Percentiles rank a stretch among this genome's conserved stretches.
These are phyloP conservation scores for Rhynchospora pubera DNA, from an alignment of 176 grass and related monocot genomes.

Conservation along the genomic window DNA sequence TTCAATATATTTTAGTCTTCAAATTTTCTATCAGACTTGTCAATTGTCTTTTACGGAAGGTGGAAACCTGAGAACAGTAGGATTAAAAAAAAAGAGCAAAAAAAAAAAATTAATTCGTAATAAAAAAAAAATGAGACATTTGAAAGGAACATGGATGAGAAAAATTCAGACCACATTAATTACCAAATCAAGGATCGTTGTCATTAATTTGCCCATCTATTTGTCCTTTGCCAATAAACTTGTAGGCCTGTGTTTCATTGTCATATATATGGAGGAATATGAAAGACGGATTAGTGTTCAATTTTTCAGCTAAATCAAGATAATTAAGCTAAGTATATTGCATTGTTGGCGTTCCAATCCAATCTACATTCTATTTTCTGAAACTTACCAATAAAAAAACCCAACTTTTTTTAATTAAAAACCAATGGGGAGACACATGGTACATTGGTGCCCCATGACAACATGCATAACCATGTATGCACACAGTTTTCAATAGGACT, in stretches of 20 bases:
- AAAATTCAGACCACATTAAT: background rate
- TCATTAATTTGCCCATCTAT: too few species aligned
- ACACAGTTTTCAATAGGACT: background rate
- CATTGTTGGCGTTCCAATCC: constrained; percentile 2
- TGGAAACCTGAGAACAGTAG: background rate
- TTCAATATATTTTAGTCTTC: background rate
- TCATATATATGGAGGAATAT: background rate
- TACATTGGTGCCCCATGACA: background rate
- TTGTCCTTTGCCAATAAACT: background rate
- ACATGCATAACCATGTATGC: background rate
- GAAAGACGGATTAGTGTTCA: background rate
- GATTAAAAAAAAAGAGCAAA: too few species aligned
- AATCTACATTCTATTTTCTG: background rate
- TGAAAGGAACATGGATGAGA: background rate
- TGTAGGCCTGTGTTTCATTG: too few species aligned
- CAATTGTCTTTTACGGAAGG: background rate
- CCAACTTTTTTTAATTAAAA: background rate
- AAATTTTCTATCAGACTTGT: background rate
- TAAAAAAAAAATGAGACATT: background rate
- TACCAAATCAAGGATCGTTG: background rate
- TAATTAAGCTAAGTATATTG: background rate
- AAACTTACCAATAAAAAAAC: background rate
- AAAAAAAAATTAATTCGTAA: too few species aligned
- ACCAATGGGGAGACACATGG: background rate
- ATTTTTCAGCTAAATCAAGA: background rate